phyloP scores from a whole-genome alignment of 2,329 filamentous ascomycete genomes.

The Hypoxylon sp. region DNA sequence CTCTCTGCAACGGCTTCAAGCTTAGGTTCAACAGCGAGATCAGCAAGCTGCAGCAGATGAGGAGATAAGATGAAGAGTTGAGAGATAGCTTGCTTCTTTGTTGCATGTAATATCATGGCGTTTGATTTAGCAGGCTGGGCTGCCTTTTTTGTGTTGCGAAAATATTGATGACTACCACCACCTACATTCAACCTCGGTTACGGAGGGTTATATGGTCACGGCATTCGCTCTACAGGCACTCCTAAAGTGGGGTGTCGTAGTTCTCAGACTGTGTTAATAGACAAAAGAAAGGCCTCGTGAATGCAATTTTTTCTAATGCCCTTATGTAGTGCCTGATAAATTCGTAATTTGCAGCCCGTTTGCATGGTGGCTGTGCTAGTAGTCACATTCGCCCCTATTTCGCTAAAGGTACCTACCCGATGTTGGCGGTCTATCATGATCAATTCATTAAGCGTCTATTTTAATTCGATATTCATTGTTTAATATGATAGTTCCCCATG shows the following conservation, averaged over 20 bases:
- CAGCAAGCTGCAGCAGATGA: constrained; percentile 69
- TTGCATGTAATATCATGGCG: constrained; percentile 35
- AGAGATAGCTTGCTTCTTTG: constrained; percentile 5
- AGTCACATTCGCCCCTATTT: too few relatives aligned
- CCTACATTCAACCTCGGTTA: constrained; percentile 16
- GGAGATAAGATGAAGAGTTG: constrained; percentile 41
- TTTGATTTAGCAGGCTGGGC: constrained; percentile 20
- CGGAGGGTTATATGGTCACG: constrained; percentile 13
- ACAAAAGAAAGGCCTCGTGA: constrained; percentile 5
- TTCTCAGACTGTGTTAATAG: constrained; percentile 15
- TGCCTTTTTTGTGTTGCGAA: constrained; percentile 18
- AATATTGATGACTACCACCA: constrained; percentile 4
- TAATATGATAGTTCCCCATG: neutral
- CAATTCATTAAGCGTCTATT: too few relatives aligned
- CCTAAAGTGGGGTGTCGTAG: neutral
- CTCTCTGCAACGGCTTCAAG: constrained; percentile 98
- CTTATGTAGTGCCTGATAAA: neutral
- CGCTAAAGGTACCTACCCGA: too few relatives aligned
- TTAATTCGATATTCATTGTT: too few relatives aligned
- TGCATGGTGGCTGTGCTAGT: too few relatives aligned
- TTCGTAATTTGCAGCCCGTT: neutral
- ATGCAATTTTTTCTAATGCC: neutral
- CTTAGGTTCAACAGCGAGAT: constrained; percentile 78
- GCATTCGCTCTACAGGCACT: neutral
- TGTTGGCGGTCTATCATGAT: too few relatives aligned